Evolutionary conservation across 495 filamentous ascomycete genomes (phyloP).

Genomic region (Xylaria intraflava): DNA sequence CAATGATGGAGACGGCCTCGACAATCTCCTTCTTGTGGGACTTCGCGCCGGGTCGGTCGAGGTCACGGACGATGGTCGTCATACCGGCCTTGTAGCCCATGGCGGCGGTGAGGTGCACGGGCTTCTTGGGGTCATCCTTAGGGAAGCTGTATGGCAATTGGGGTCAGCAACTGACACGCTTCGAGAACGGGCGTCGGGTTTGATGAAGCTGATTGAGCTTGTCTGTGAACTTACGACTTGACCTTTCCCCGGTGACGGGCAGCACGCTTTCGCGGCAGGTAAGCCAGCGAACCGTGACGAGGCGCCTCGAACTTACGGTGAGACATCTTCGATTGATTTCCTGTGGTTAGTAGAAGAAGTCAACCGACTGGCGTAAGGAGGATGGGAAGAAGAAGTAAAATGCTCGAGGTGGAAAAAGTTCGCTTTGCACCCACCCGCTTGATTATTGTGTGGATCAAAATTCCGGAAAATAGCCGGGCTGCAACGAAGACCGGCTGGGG

Average conservation of each 20-base stretch:
- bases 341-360: constrained; percentile 27
- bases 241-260: constrained; percentile 95
- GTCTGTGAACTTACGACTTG: constrained; percentile 66
- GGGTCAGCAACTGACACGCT: background rate
- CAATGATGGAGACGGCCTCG: constrained; percentile 97
- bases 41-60: constrained; percentile 99
- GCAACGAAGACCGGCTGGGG: background rate
- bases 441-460: constrained; percentile 19
- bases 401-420: constrained; percentile 18
- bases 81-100: constrained; percentile 99
- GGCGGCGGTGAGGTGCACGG: constrained; percentile 94
- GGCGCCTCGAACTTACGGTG: constrained; percentile 85
- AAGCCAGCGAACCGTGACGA: constrained; percentile 96
- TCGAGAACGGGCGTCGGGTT: background rate
- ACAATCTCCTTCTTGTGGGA: constrained; percentile 99
- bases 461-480: constrained; percentile 25
- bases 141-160: constrained; percentile 66
- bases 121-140: constrained; percentile 99
- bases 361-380: constrained; percentile 22
- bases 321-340: constrained; percentile 45
- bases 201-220: background rate
- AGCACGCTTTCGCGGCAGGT: constrained; percentile 94
- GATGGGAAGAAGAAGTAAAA: constrained; percentile 22
- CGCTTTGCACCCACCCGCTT: constrained; percentile 12
- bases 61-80: constrained; percentile 99